Evolutionary conservation across 495 filamentous ascomycete genomes (phyloP).

Genomic region (Penicillium turbatum): DNA sequence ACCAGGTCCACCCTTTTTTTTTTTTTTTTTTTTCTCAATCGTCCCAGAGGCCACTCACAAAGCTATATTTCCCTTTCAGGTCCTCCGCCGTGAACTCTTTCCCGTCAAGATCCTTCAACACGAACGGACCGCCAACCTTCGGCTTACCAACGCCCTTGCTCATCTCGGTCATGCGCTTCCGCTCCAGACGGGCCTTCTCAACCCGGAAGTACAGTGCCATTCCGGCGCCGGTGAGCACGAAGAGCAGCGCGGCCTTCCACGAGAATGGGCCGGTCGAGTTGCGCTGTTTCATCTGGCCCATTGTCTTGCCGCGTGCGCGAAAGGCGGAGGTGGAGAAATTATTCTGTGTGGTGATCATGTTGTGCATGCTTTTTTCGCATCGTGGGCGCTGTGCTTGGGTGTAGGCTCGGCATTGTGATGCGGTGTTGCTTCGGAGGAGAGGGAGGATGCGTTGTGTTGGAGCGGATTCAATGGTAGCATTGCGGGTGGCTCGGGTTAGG

Average conservation of each 20-base stretch:
- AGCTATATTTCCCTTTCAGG: conserved; percentile 78
- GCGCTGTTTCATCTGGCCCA: conserved; percentile 42
- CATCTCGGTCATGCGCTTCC: conserved; percentile 80
- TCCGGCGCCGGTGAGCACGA: conserved; percentile 69
- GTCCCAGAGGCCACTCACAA: conserved; percentile 45
- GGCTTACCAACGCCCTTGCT: conserved; percentile 88
- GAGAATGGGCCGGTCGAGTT: conserved; percentile 68
- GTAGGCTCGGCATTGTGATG: conserved; percentile 25
- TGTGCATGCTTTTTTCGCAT: conserved; percentile 12
- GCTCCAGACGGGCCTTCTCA: conserved; percentile 84
- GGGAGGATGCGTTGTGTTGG: conserved; percentile 17
- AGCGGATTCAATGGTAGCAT: conserved; percentile 21
- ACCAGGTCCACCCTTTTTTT: neutral
- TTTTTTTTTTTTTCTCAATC: neutral
- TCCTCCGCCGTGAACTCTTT: conserved; percentile 68
- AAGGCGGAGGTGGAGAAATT: conserved; percentile 33
- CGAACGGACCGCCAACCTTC: conserved; percentile 85
- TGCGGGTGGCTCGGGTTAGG: conserved; percentile 24
- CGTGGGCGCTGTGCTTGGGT: conserved; percentile 28
- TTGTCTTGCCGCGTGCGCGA: conserved; percentile 32
- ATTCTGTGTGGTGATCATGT: conserved; percentile 14
- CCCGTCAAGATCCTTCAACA: conserved; percentile 77
- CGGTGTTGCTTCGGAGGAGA: conserved; percentile 19
- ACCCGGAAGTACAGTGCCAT: conserved; percentile 84
- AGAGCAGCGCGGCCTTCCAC: conserved; percentile 80